Conservation (phyloP, 805 yeast genomes). For the Saccharomycopsis synnaedendra region DNA sequence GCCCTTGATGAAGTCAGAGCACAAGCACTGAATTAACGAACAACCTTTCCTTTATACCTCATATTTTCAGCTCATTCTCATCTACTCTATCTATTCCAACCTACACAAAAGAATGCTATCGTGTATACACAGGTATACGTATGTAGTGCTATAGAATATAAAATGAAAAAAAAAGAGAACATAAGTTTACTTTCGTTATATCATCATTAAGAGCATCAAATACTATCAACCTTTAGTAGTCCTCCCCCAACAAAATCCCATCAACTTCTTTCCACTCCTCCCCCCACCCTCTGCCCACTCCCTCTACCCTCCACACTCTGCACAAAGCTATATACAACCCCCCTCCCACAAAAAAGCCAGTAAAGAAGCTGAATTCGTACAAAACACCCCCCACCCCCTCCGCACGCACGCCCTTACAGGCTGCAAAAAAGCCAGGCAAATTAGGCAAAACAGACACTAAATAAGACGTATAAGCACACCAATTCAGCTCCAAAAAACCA, state of each 20-base stretch:
- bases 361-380: slow-evolving; percentile 62
- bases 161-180: no score
- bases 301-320: slow-evolving; percentile 16
- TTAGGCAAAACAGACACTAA: slow-evolving; percentile 72
- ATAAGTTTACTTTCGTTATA: no score
- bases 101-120: no score
- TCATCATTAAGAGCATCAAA: no score
- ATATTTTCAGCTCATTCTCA: no score
- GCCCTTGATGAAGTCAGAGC: no score
- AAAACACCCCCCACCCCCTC: slow-evolving; percentile 59
- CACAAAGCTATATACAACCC: slow-evolving; percentile 41
- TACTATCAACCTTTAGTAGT: no score
- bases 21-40: no score
- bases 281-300: slow-evolving; percentile 28
- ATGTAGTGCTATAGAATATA: no score
- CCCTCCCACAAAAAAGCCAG: slow-evolving; percentile 56
- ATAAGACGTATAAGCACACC: slow-evolving; percentile 79
- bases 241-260: slow-evolving; percentile 14
- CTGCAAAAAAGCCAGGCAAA: slow-evolving; percentile 79
- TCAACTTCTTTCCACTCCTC: slow-evolving; percentile 56
- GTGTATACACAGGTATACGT: no score
- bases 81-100: no score
- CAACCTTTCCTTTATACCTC: no score
- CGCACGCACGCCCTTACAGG: slow-evolving; percentile 57
- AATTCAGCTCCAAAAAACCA: slow-evolving; percentile 57